Conservation (phyloP, 1,284 basidiomycete species). For the Irpex sp. region DNA sequence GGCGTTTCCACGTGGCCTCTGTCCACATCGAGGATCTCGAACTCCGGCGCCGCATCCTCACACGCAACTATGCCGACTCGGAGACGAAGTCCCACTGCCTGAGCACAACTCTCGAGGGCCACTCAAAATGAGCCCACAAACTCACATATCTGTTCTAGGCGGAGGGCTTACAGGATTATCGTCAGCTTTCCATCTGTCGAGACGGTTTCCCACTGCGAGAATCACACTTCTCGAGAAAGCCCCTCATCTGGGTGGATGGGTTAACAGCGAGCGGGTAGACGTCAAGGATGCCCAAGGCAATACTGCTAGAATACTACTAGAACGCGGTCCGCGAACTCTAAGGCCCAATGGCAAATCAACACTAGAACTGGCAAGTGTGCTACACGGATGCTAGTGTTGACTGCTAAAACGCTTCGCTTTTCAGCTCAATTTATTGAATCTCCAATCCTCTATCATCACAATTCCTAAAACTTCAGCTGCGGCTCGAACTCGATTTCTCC, state of each 20-base stretch:
- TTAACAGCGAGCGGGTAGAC: slow-evolving; percentile 58
- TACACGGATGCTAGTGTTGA: background rate
- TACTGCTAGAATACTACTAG: slow-evolving; percentile 53
- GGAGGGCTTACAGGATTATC: slow-evolving; percentile 83
- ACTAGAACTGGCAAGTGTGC: slow-evolving; percentile 71
- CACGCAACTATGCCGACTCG: too few relatives aligned
- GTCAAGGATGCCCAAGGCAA: slow-evolving; percentile 36
- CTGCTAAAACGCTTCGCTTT: slow-evolving; percentile 10
- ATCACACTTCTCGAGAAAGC: slow-evolving; percentile 73
- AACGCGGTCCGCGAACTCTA: slow-evolving; percentile 82
- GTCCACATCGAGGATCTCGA: too few relatives aligned
- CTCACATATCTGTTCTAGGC: slow-evolving; percentile 68
- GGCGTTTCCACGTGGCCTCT: background rate
- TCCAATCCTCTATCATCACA: slow-evolving; percentile 57
- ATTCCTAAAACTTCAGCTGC: slow-evolving; percentile 66
- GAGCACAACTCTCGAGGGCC: background rate
- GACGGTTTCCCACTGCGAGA: slow-evolving; percentile 50
- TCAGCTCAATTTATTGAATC: slow-evolving; percentile 72
- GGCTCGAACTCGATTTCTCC: slow-evolving; percentile 72
- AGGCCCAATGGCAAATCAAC: slow-evolving; percentile 71
- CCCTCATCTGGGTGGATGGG: slow-evolving; percentile 79
- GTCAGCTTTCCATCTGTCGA: slow-evolving; percentile 73
- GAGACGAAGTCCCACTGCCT: too few relatives aligned
- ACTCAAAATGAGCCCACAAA: slow-evolving; percentile 8
- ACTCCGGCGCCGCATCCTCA: background rate